phyloP scores from a whole-genome alignment of 202 grass and related monocot species.

The Panicum virgatum region DNA sequence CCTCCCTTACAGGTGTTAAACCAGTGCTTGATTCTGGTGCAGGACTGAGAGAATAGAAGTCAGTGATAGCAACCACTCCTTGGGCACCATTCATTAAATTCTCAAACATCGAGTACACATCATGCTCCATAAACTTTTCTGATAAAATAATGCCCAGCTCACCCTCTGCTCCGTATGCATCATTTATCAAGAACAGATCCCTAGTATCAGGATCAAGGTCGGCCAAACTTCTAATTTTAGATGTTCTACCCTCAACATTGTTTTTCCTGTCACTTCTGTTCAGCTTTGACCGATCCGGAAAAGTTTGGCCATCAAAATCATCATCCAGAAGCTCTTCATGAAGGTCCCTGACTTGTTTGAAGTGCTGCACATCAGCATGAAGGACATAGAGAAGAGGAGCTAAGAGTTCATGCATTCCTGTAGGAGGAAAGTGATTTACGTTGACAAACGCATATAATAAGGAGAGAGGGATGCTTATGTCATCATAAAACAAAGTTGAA shows the following conservation, averaged over 20 bases:
- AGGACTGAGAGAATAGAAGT: constrained; percentile 82
- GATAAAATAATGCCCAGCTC: constrained; percentile 95
- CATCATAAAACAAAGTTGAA: not conserved
- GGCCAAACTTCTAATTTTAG: constrained; percentile 58
- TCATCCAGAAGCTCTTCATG: constrained; percentile 75
- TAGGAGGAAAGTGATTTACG: constrained; percentile 38
- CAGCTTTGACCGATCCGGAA: constrained; percentile 54
- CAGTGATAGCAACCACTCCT: constrained; percentile 73
- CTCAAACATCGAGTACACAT: constrained; percentile 95
- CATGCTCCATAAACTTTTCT: constrained; percentile 98
- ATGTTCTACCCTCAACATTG: constrained; percentile 26
- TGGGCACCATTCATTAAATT: constrained; percentile 78
- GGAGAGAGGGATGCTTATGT: constrained; percentile 11
- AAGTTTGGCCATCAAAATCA: constrained; percentile 66
- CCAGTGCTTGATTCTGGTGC: constrained; percentile 59
- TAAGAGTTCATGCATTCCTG: constrained; percentile 99
- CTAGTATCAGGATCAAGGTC: constrained; percentile 78
- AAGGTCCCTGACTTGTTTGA: constrained; percentile 64
- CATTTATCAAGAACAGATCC: constrained; percentile 82
- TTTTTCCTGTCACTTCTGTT: constrained; percentile 55
- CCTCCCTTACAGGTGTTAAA: constrained; percentile 88
- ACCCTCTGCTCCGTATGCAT: constrained; percentile 90
- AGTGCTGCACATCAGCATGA: constrained; percentile 79
- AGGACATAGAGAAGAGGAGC: constrained; percentile 98
- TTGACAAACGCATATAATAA: constrained; percentile 32